phyloP scores from a whole-genome alignment of 352 stramenopile genomes.

The Phytophthora capsici region DNA sequence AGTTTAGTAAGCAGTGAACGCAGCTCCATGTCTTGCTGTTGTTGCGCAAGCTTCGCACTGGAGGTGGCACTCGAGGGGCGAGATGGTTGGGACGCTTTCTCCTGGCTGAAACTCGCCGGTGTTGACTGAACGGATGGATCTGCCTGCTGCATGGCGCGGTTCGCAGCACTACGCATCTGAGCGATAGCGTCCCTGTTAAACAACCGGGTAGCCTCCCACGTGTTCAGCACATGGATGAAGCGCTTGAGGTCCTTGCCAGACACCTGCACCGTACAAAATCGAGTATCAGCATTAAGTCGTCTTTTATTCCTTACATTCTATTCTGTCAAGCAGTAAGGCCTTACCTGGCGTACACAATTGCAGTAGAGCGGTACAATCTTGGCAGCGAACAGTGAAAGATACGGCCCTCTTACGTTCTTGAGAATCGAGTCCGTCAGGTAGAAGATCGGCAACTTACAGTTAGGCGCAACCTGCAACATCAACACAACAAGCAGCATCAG shows the following conservation, averaged over 20 bases:
- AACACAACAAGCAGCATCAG: constrained; percentile 30
- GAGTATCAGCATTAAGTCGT: neutral
- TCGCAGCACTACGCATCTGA: constrained; percentile 75
- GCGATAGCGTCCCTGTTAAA: constrained; percentile 62
- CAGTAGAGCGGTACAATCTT: constrained; percentile 86
- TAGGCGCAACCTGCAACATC: constrained; percentile 56
- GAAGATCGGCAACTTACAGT: constrained; percentile 91
- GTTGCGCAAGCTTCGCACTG: constrained; percentile 29
- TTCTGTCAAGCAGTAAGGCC: constrained; percentile 1
- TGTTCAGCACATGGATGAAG: constrained; percentile 88
- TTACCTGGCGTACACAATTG: constrained; percentile 85
- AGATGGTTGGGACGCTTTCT: constrained; percentile 27
- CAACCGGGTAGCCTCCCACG: constrained; percentile 74
- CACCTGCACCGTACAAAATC: constrained; percentile 42
- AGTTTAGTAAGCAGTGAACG: constrained; percentile 82
- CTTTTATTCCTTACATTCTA: constrained; percentile 12
- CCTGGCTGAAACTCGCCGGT: constrained; percentile 60
- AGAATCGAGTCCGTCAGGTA: constrained; percentile 92
- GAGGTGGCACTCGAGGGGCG: constrained; percentile 4
- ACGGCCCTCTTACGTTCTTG: constrained; percentile 86
- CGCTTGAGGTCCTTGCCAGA: constrained; percentile 81
- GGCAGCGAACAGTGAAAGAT: constrained; percentile 65
- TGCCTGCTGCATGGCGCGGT: constrained; percentile 53
- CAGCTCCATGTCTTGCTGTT: constrained; percentile 81
- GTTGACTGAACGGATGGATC: constrained; percentile 50